These are phyloP conservation scores for Calonectria crousiana DNA, from an alignment of 2,329 filamentous ascomycete species.

Conservation along the genomic window DNA sequence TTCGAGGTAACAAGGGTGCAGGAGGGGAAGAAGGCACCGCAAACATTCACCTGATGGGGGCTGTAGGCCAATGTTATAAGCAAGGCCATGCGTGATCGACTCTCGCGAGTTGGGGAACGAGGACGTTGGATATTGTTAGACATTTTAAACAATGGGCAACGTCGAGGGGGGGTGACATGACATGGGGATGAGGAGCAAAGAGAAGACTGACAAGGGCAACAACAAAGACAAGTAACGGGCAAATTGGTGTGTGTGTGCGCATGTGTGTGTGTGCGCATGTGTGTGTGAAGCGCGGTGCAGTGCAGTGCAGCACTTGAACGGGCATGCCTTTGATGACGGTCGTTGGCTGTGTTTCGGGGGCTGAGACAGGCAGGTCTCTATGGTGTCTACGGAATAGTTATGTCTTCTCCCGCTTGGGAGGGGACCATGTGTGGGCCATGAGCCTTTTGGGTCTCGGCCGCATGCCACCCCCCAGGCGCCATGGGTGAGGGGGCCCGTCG, in stretches of 20 bases:
- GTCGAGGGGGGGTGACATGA: neutral
- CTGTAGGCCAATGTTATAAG: neutral
- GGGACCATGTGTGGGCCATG: slow-evolving; percentile 17
- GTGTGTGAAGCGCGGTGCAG: slow-evolving; percentile 1
- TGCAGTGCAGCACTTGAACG: slow-evolving; percentile 11
- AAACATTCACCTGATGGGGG: slow-evolving; percentile 20
- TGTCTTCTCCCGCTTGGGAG: slow-evolving; percentile 25
- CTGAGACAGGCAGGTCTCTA: slow-evolving; percentile 46
- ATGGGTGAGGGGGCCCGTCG: slow-evolving; percentile 1
- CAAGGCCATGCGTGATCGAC: slow-evolving; percentile 26
- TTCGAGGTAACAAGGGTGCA: slow-evolving; percentile 23
- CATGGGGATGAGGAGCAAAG: neutral
- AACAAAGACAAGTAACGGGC: slow-evolving; percentile 20
- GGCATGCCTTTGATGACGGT: slow-evolving; percentile 37
- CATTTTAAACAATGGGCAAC: slow-evolving; percentile 18
- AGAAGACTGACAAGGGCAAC: slow-evolving; percentile 22
- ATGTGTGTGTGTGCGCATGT: too few relatives aligned
- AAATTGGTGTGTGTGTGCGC: slow-evolving; percentile 29
- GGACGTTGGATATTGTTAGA: slow-evolving; percentile 15
- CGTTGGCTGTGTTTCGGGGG: slow-evolving; percentile 49
- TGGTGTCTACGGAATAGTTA: neutral
- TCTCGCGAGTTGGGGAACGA: neutral
- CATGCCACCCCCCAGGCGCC: neutral
- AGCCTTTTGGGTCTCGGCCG: slow-evolving; percentile 13
- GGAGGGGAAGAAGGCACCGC: neutral